Base-by-base conservation (phyloP, 331 rosid species). In the Phaseolus coccineus region DNA sequence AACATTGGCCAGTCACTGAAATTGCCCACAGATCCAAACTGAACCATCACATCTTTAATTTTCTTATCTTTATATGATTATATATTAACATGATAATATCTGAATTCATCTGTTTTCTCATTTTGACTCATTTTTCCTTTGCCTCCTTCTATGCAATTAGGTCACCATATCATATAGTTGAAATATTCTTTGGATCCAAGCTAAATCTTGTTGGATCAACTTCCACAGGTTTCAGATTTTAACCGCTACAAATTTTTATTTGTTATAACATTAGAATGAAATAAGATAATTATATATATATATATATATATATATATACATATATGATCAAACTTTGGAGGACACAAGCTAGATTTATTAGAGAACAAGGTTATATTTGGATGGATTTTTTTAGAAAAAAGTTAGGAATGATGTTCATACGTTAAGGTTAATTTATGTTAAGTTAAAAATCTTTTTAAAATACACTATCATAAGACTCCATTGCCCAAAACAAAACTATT, bases 21-120 rank as follows among this genome's bases (percentile, higher is more conserved):
- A 72, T 31, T n/a, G 19, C 44, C 33, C 58, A 74, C 28, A 42
- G 22, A 74, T 57, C 31, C 59, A 55, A 55, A 73, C 40, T 13
- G 53, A 39, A 39, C 39, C 24, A 25, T 39, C 55, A n/a, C 16
- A 12, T 39, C 46, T 73, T 39, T 72, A 40, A n/a, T 52, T 35
- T 52, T 19, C 46, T 33, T 14, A 1, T 35, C 16, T 28, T 3
- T 33, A 39, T 8, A 39, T 6, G 7, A 11, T n/a, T 39, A 46
- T 35, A 35, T 35, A 35, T 5, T 28, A 2, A 35, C 4, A 35
- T 39, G 6, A 39, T 27, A 69, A 28, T 9, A 22, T 33, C 13
- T 52, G 22, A 72, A 33, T 30, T 51, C n/a, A 19, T 71, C 33
- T 33, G 51, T 35, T 52, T 5, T 5, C 51, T 52, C 77, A 71